Evolutionary conservation across 495 filamentous ascomycete species (phyloP).

Genomic region (Trichoderma gamsii): DNA sequence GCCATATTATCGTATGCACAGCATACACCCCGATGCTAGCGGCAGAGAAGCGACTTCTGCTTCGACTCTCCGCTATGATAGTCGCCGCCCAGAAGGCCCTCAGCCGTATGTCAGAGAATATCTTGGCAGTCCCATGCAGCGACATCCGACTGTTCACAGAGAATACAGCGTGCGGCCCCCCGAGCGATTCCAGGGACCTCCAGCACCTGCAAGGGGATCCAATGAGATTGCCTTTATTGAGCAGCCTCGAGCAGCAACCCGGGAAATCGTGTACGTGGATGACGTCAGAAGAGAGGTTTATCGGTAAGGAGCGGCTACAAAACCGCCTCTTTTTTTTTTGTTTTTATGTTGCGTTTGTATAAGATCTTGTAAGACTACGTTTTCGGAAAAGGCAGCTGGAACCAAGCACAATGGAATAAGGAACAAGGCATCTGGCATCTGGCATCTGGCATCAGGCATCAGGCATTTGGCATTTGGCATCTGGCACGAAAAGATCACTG

Average conservation of each 20-base stretch:
- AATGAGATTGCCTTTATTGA: conserved; percentile 46
- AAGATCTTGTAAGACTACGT: background rate
- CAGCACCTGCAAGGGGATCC: conserved; percentile 25
- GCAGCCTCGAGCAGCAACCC: conserved; percentile 30
- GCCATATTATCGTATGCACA: conserved; percentile 43
- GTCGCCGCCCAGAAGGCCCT: conserved; percentile 17
- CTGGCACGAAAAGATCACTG: background rate
- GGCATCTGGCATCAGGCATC: background rate
- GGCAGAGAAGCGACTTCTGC: conserved; percentile 25
- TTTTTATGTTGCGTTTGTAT: background rate
- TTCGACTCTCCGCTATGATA: conserved; percentile 21
- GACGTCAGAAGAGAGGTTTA: conserved; percentile 33
- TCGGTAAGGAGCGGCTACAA: conserved; percentile 19
- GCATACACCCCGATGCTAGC: conserved; percentile 39
- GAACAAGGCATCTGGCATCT: background rate
- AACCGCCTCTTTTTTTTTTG: background rate
- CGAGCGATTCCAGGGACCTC: conserved; percentile 33
- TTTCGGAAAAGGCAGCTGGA: background rate
- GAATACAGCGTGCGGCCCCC: background rate
- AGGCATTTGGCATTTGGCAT: background rate
- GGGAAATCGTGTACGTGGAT: conserved; percentile 32
- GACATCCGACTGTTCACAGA: conserved; percentile 23
- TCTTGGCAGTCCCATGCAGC: conserved; percentile 30
- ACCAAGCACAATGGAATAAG: background rate
- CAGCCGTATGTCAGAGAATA: conserved; percentile 31